These are phyloP conservation scores for Gonium pectorale DNA, from an alignment of 139 green algal species.

Conservation along the genomic window DNA sequence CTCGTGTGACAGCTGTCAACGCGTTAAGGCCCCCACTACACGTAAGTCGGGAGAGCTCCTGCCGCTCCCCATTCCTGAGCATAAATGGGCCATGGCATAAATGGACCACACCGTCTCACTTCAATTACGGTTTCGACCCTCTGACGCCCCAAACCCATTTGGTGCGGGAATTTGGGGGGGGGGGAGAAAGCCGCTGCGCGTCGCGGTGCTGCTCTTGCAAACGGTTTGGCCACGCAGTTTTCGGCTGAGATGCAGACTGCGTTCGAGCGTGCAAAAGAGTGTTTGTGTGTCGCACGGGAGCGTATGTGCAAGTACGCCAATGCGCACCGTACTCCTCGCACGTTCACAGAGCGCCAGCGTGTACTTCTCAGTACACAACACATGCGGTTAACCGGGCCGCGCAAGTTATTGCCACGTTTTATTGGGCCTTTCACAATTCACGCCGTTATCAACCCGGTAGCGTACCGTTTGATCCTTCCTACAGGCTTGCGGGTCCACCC, in stretches of 20 bases:
- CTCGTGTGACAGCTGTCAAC: too few relatives aligned
- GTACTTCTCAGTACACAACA: background rate
- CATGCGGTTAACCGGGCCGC: background rate
- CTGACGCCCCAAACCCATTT: background rate
- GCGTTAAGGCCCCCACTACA: too few relatives aligned
- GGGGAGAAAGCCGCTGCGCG: background rate
- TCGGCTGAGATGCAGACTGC: background rate
- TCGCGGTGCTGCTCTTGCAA: background rate
- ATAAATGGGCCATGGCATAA: too few relatives aligned
- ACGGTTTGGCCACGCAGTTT: background rate
- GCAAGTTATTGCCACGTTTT: background rate
- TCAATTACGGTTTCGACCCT: slow-evolving; percentile 1
- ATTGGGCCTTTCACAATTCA: background rate
- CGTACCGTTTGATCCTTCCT: background rate
- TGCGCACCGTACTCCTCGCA: background rate
- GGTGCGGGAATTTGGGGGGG: background rate
- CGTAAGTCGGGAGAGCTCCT: too few relatives aligned
- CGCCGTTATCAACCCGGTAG: background rate
- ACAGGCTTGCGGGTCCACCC: background rate
- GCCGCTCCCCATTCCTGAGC: too few relatives aligned
- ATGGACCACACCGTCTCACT: background rate
- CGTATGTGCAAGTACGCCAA: background rate
- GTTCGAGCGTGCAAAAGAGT: background rate
- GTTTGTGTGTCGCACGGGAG: background rate
- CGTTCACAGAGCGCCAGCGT: background rate